phyloP scores from a whole-genome alignment of 1,284 basidiomycete genomes.

The Apiotrichum gamsii region DNA sequence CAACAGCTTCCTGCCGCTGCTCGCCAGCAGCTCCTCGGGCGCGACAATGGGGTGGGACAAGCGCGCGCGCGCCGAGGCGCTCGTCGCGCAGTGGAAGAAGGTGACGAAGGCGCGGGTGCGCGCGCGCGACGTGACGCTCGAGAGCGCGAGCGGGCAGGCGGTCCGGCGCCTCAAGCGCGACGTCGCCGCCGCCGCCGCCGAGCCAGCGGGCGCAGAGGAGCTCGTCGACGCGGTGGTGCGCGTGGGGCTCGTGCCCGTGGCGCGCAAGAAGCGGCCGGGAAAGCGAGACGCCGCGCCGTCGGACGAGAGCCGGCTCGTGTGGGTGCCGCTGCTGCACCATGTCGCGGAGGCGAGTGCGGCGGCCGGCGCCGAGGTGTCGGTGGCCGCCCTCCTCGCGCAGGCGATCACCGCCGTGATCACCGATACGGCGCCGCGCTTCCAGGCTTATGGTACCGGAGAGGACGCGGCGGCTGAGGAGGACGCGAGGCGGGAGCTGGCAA shows the following conservation, averaged over 20 bases:
- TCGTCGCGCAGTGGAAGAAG: slow-evolving; percentile 40
- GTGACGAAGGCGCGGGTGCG: slow-evolving; percentile 38
- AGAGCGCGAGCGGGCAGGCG: slow-evolving; percentile 52
- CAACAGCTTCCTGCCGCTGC: slow-evolving; percentile 65
- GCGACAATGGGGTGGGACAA: slow-evolving; percentile 38
- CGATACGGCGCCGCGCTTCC: slow-evolving; percentile 10
- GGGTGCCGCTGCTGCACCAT: slow-evolving; percentile 19
- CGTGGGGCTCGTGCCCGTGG: slow-evolving; percentile 69
- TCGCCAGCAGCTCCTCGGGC: slow-evolving; percentile 55
- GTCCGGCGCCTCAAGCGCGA: slow-evolving; percentile 35
- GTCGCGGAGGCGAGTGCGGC: neutral
- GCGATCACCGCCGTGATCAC: slow-evolving; percentile 4
- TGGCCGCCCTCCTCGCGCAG: slow-evolving; percentile 2
- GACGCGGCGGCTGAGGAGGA: slow-evolving; percentile 2
- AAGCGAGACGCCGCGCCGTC: slow-evolving; percentile 22
- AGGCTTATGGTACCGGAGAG: neutral
- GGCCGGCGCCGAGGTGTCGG: neutral
- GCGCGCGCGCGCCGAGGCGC: slow-evolving; percentile 52
- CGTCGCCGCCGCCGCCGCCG: too few species aligned
- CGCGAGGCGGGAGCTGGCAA: slow-evolving; percentile 9
- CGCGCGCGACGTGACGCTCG: slow-evolving; percentile 68
- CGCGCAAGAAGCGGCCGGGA: slow-evolving; percentile 53
- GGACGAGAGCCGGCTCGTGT: slow-evolving; percentile 32
- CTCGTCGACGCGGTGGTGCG: slow-evolving; percentile 59
- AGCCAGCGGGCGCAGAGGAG: slow-evolving; percentile 56